phyloP scores from a whole-genome alignment of 2,329 filamentous ascomycete genomes.

The Chalaropsis ovoidea region DNA sequence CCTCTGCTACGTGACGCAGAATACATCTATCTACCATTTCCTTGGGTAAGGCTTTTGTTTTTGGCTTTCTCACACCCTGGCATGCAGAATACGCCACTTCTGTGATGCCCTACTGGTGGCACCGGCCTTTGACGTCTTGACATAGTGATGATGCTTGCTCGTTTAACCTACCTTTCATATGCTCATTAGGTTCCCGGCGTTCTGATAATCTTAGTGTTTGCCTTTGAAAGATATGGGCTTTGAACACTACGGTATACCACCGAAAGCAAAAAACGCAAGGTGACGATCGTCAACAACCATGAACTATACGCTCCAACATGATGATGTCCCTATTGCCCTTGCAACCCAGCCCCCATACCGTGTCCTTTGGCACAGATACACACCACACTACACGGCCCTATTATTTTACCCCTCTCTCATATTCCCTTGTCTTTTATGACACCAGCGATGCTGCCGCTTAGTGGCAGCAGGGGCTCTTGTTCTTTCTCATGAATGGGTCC shows the following conservation, averaged over 20 bases:
- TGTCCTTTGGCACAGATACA: slow-evolving; percentile 4
- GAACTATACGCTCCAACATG: neutral
- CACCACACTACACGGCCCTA: neutral
- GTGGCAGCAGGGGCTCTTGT: slow-evolving; percentile 50
- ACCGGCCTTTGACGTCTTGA: neutral
- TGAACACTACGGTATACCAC: slow-evolving; percentile 1
- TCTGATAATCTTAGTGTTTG: slow-evolving; percentile 14
- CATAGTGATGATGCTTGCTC: slow-evolving; percentile 1
- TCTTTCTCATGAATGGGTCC: slow-evolving; percentile 48
- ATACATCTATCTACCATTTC: neutral
- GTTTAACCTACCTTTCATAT: neutral
- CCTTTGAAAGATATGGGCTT: slow-evolving; percentile 10
- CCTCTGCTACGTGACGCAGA: slow-evolving; percentile 3
- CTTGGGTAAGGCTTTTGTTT: slow-evolving; percentile 18
- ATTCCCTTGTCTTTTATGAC: slow-evolving; percentile 26
- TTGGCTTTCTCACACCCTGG: neutral
- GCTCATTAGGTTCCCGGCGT: slow-evolving; percentile 7
- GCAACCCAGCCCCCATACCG: neutral
- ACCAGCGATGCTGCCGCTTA: slow-evolving; percentile 56
- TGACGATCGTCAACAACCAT: neutral
- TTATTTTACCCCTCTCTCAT: neutral
- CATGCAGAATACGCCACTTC: neutral
- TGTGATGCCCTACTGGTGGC: neutral
- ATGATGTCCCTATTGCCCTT: neutral
- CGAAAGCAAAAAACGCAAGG: neutral